Conservation (phyloP, 2,329 filamentous ascomycete genomes). For the Cercospora janseana region DNA sequence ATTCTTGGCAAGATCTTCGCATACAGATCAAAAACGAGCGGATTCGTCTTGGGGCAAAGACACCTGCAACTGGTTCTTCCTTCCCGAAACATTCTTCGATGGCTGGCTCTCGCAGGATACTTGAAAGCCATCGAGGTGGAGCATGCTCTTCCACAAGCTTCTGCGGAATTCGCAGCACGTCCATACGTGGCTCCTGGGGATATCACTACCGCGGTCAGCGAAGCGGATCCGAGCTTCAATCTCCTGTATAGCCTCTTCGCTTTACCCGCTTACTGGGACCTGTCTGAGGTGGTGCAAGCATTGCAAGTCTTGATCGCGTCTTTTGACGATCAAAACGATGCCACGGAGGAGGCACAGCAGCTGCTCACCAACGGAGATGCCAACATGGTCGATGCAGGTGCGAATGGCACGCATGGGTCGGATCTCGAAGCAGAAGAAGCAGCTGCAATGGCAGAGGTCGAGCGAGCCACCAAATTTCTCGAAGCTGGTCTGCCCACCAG, state of each 20-base stretch:
- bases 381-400: slow-evolving; percentile 27
- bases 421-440: slow-evolving; percentile 42
- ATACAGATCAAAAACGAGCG: slow-evolving; percentile 17
- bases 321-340: slow-evolving; percentile 51
- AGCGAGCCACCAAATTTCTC: slow-evolving; percentile 66
- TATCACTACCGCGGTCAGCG: slow-evolving; percentile 60
- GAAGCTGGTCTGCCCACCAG: slow-evolving; percentile 63
- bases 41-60: slow-evolving; percentile 13
- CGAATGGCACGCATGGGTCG: slow-evolving; percentile 21
- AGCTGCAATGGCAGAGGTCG: slow-evolving; percentile 55
- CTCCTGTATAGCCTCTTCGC: slow-evolving; percentile 65
- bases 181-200: slow-evolving; percentile 50
- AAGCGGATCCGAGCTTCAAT: slow-evolving; percentile 67
- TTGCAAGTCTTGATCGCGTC: slow-evolving; percentile 67
- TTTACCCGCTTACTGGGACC: slow-evolving; percentile 60
- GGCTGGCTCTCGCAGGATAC: slow-evolving; percentile 58
- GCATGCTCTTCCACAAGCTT: slow-evolving; percentile 35
- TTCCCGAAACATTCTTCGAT: slow-evolving; percentile 55
- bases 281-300: slow-evolving; percentile 64
- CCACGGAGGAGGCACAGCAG: slow-evolving; percentile 16
- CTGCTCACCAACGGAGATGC: slow-evolving; percentile 49
- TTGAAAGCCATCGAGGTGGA: slow-evolving; percentile 47
- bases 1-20: slow-evolving; percentile 51
- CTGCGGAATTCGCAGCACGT: slow-evolving; percentile 39
- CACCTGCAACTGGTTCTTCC: slow-evolving; percentile 22